Evolutionary conservation across 805 yeast genomes (phyloP).

Genomic region (Suhomyces faveliae): DNA sequence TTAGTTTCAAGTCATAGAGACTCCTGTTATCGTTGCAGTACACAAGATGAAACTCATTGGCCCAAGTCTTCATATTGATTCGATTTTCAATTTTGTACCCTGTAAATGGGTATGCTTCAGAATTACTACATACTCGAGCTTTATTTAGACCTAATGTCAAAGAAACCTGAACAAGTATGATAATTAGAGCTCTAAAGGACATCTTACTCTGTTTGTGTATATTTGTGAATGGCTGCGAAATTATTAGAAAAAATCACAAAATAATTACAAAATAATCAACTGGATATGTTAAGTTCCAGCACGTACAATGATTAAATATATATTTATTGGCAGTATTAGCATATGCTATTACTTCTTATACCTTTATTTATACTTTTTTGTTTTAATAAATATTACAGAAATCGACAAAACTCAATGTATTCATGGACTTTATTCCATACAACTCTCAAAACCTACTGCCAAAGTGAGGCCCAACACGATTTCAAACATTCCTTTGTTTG

Average conservation of each 20-base stretch:
- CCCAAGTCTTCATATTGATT: constrained; percentile 11
- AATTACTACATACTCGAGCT: constrained; percentile 8
- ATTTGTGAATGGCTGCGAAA: not conserved
- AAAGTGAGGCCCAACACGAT: constrained; percentile 51
- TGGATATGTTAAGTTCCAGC: not conserved
- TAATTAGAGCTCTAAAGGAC: not conserved
- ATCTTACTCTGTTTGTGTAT: not conserved
- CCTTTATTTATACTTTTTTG: too few species aligned
- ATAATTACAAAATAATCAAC: not conserved
- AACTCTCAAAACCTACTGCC: constrained; percentile 47
- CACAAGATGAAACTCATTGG: constrained; percentile 20
- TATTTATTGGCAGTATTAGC: too few species aligned
- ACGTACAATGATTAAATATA: not conserved
- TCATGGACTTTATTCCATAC: too few species aligned
- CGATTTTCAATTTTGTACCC: constrained; percentile 32
- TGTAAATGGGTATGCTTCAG: constrained; percentile 12
- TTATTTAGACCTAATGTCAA: not conserved
- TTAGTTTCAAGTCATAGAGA: constrained; percentile 17
- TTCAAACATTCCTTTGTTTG: constrained; percentile 50
- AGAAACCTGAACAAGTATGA: not conserved
- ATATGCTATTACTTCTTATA: too few species aligned
- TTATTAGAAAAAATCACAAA: not conserved
- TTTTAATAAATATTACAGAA: too few species aligned
- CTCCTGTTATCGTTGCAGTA: constrained; percentile 31
- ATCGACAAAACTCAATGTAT: too few species aligned